Percentiles rank a stretch among this genome's conserved stretches.
Conservation (phyloP, 177 flowering plant genomes). For the Tripterygium wilfordii region DNA sequence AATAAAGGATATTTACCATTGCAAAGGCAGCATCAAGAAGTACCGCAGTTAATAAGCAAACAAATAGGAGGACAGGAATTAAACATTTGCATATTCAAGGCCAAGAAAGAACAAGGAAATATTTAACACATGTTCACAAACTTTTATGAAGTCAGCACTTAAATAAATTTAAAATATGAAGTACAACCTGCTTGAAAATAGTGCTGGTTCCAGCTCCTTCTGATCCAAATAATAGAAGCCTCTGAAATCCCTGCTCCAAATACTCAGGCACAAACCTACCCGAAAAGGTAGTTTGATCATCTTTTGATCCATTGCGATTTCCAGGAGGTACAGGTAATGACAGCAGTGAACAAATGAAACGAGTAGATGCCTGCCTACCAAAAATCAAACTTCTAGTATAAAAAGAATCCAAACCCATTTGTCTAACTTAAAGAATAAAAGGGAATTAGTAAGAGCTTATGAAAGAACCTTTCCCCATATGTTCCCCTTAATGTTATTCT, state of each 20-base stretch:
- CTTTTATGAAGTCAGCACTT: no score
- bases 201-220: constrained; percentile 96
- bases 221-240: constrained; percentile 85
- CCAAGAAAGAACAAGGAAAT: no score
- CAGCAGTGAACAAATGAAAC: constrained; percentile 73
- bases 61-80: no score
- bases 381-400: constrained; percentile 15
- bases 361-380: constrained; percentile 70
- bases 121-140: no score
- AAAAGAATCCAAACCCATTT: neutral
- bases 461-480: constrained; percentile 84
- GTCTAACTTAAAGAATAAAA: neutral
- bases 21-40: no score
- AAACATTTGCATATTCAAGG: no score
- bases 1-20: no score
- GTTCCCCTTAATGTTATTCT: constrained; percentile 88
- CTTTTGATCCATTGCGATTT: constrained; percentile 48
- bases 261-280: constrained; percentile 48
- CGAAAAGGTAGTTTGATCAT: constrained; percentile 44
- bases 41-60: no score
- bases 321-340: constrained; percentile 85
- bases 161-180: no score
- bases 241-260: constrained; percentile 74
- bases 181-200: constrained; percentile 98
- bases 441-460: neutral